These are phyloP conservation scores for thale cress (Arabidopsis thaliana) DNA, from an alignment of 345 rosid genomes.

Conservation along the genomic window DNA sequence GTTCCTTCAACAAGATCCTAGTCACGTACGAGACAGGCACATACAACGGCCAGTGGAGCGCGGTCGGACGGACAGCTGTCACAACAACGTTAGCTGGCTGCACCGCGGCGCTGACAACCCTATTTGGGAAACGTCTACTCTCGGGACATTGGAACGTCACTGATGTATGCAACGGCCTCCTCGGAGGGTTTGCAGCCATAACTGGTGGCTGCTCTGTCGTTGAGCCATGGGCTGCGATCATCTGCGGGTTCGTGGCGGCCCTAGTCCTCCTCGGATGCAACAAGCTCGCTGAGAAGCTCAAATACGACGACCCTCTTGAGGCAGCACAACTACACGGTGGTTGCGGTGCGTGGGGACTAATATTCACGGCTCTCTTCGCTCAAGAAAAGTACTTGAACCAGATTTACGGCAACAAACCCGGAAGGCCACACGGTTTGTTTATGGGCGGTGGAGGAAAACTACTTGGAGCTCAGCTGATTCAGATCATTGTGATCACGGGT, in stretches of 20 bases:
- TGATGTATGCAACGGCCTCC: constrained; percentile 78
- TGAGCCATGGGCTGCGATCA: constrained; percentile 84
- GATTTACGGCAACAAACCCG: constrained; percentile 50
- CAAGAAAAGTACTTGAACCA: constrained; percentile 53
- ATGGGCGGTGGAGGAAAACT: constrained; percentile 85
- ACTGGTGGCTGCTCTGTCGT: constrained; percentile 83
- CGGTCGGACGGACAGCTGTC: constrained; percentile 76
- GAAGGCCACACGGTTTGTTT: constrained; percentile 60
- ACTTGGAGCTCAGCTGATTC: constrained; percentile 67
- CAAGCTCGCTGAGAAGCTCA: constrained; percentile 56
- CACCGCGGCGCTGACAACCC: constrained; percentile 78
- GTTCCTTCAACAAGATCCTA: constrained; percentile 57
- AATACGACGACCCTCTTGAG: constrained; percentile 71
- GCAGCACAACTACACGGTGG: constrained; percentile 87
- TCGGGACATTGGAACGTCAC: constrained; percentile 80
- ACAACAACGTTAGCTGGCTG: constrained; percentile 82
- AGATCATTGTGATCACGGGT: constrained; percentile 60
- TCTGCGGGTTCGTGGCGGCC: constrained; percentile 73
- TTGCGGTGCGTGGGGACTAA: constrained; percentile 78
- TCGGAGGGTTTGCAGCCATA: constrained; percentile 87
- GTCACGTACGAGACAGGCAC: constrained; percentile 43
- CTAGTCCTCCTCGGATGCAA: constrained; percentile 68
- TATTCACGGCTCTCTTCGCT: constrained; percentile 78
- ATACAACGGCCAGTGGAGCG: constrained; percentile 84
- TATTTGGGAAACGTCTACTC: constrained; percentile 68